phyloP scores from a whole-genome alignment of 306 rosid species.

The Aeschynomene evenia region DNA sequence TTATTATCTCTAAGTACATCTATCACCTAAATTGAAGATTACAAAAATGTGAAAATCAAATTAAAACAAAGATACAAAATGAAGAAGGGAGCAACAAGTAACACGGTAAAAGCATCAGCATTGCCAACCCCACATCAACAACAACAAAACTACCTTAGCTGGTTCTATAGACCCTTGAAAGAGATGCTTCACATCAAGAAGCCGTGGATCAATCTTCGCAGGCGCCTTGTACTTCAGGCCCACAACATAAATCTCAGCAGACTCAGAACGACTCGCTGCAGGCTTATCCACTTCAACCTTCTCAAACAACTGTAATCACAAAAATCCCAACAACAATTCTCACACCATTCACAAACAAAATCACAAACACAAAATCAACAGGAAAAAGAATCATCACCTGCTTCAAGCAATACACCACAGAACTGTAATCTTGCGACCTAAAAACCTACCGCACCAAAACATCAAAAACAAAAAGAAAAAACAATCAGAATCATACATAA shows the following conservation, averaged over 20 bases:
- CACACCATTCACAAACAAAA: background rate
- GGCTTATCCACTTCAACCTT: constrained; percentile 92
- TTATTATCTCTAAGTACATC: constrained; percentile 84
- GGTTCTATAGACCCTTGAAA: constrained; percentile 81
- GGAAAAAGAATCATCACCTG: constrained; percentile 45
- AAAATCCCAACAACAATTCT: background rate
- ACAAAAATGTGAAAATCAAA: background rate
- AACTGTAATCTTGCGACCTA: constrained; percentile 94
- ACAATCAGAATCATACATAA: constrained; percentile 13
- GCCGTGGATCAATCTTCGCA: constrained; percentile 92
- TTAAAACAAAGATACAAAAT: background rate
- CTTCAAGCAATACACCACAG: constrained; percentile 72
- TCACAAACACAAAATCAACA: background rate
- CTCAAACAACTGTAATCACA: constrained; percentile 72
- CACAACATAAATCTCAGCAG: constrained; percentile 90
- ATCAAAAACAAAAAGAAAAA: background rate
- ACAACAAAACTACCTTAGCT: constrained; percentile 55
- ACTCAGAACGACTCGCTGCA: constrained; percentile 83
- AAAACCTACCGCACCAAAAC: constrained; percentile 55
- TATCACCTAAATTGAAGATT: constrained; percentile 56
- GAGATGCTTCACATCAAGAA: constrained; percentile 81
- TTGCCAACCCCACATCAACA: background rate
- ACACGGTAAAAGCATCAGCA: background rate
- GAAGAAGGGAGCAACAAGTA: background rate
- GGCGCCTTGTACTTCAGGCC: constrained; percentile 88